A percentile compares a stretch with the other conserved stretches of the same genome.
Conservation (phyloP, 2,329 filamentous ascomycete genomes). For the Pezicula neosporulosa region DNA sequence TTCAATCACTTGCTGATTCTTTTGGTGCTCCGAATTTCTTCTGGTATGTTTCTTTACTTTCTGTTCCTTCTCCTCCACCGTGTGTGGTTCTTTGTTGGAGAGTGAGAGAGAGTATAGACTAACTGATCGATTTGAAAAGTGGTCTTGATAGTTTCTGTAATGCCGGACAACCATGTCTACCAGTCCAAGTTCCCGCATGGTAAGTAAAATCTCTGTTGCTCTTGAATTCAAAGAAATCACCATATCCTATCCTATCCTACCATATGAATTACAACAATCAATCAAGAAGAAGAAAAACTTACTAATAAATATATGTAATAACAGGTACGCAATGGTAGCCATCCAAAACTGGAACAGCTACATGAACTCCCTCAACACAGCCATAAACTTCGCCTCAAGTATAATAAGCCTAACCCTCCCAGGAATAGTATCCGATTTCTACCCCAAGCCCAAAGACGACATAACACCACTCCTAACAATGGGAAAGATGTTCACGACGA, state of each 20-base stretch:
- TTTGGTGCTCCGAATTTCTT: constrained; percentile 15
- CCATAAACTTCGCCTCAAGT: constrained; percentile 7
- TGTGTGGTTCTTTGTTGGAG: background rate
- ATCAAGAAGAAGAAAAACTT: too few species aligned
- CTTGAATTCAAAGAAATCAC: too few species aligned
- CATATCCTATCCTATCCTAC: too few species aligned
- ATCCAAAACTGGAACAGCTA: constrained; percentile 16
- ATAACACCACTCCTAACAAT: constrained; percentile 7
- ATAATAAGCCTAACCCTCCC: constrained; percentile 4
- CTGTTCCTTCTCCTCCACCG: background rate
- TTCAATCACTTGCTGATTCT: constrained; percentile 8
- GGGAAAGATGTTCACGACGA: constrained; percentile 1
- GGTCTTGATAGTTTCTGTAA: constrained; percentile 12
- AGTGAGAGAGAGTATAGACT: too few species aligned
- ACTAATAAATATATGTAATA: background rate
- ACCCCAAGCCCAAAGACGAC: constrained; percentile 5
- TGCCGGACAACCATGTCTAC: constrained; percentile 13
- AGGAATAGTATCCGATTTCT: constrained; percentile 8
- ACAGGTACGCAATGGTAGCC: constrained; percentile 9
- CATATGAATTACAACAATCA: too few species aligned
- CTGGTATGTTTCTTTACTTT: constrained; percentile 5
- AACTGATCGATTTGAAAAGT: background rate
- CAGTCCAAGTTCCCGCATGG: constrained; percentile 11
- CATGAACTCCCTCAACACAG: constrained; percentile 12
- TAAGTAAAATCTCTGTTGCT: constrained; percentile 1